Evolutionary conservation across 495 filamentous ascomycete species (phyloP), one percentile per base, ranked within the genome.

Genomic region (Xylaria intraflava): DNA sequence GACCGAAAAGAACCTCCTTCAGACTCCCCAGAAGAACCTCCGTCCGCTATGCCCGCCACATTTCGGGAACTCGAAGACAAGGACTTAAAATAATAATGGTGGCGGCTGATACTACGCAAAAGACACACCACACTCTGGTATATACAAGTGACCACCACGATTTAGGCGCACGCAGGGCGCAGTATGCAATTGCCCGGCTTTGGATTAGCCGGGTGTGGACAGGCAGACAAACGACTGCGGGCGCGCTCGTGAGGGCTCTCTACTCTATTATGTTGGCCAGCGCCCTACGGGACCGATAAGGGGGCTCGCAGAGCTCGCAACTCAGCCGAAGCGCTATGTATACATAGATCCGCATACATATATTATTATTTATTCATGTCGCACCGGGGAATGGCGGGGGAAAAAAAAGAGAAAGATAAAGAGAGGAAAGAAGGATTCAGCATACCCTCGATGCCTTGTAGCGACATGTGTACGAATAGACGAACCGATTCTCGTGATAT

Each of bases 1-100:
- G 49, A 57, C 16, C 43, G 43, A 1, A 52, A 60, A 33, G 59
- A 48, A 19, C 60, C 66, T 12, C 56, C 64, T 27, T 62, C 53
- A 23, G 59, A 64, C 11, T 26, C 56, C 33, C 62, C 64, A 5
- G 64, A 35, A 3, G 5, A 69, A 16, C 61, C 60, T 20, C 64
- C 66, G 33, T 27, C 52, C 17, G 23, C 63, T 29, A 62, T 49
- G 23, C 62, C 64, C 27, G 58, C 64, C 16, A 27, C 59, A 26
- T 67, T 65, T 29, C 49, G 41, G 38, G 35, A 60, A 42, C 17
- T 55, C 4, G 46, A 61, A 16, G 53, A 40, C 46, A 61, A 62
- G 51, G 59, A 59, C 24, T 39, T 22, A 35, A 57, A 57, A 53
- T 55, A 50, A 61, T 49, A 29, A 20, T 24, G 20, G 38, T 24